phyloP scores from a whole-genome alignment of 148 eudicot genomes.

The Vaccinium darrowii region DNA sequence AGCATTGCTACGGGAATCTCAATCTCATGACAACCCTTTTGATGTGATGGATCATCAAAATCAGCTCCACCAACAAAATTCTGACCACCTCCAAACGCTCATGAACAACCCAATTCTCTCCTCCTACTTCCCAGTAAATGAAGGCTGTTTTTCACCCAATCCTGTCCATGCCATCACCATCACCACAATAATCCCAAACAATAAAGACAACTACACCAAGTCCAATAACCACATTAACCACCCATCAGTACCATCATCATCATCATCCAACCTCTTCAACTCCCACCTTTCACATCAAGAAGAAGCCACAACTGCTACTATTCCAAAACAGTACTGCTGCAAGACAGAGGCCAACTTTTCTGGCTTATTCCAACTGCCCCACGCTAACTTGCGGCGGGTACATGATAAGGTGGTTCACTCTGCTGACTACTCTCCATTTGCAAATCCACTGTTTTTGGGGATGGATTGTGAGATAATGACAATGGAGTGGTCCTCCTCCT shows the following conservation, averaged over 20 bases:
- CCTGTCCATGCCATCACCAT: background rate
- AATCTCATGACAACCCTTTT: background rate
- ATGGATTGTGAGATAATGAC: background rate
- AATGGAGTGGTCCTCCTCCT: background rate
- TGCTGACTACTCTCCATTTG: background rate
- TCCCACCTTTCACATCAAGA: slow-evolving; percentile 26
- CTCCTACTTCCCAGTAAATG: slow-evolving; percentile 15
- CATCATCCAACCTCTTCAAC: slow-evolving; percentile 15
- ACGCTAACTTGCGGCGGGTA: slow-evolving; percentile 14
- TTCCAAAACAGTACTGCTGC: slow-evolving; percentile 25
- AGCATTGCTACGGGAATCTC: slow-evolving; percentile 13
- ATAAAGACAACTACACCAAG: background rate
- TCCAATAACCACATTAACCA: background rate
- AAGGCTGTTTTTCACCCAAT: slow-evolving; percentile 12
- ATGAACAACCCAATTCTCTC: slow-evolving; percentile 4
- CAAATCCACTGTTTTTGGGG: slow-evolving; percentile 19
- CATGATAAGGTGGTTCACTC: background rate
- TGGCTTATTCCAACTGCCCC: background rate
- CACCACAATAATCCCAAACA: slow-evolving; percentile 5
- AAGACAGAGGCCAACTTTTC: slow-evolving; percentile 27
- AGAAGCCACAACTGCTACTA: background rate
- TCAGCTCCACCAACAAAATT: slow-evolving; percentile 20
- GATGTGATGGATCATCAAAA: slow-evolving; percentile 9
- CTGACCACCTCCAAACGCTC: slow-evolving; percentile 13
- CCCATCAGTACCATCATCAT: slow-evolving; percentile 9